Conservation (phyloP, 768 basidiomycete genomes). For the Suillus variegatus region DNA sequence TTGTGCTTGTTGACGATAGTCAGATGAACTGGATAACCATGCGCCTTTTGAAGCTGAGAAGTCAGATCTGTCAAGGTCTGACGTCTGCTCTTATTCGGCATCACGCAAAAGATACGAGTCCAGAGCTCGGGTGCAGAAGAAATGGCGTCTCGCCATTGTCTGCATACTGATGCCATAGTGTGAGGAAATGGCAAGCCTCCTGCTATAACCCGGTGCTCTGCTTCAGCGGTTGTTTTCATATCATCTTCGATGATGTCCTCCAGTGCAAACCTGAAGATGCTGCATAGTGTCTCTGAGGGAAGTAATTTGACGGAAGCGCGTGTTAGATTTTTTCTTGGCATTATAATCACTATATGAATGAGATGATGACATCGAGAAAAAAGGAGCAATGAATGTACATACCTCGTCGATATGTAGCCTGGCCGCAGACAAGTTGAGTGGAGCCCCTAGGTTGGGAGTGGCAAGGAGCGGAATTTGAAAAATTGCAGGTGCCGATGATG, state of each 20-base stretch:
- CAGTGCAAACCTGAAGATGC: neutral
- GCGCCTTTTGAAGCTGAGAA: neutral
- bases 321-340: conserved; percentile 39
- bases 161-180: conserved; percentile 1
- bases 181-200: neutral
- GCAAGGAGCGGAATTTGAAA: too few species aligned
- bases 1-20: neutral
- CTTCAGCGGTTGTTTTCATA: neutral
- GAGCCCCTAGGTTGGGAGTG: too few species aligned
- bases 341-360: neutral
- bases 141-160: neutral
- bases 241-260: neutral
- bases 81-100: neutral
- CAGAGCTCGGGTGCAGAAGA: neutral
- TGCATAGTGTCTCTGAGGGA: neutral
- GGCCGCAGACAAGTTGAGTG: too few species aligned
- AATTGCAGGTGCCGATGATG: too few species aligned
- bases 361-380: neutral
- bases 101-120: neutral
- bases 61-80: neutral
- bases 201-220: neutral
- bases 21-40: neutral
- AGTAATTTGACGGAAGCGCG: neutral
- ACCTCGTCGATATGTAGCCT: neutral
- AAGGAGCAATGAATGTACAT: neutral